Evolutionary conservation across 2,329 filamentous ascomycete genomes (phyloP), one percentile per base, ranked within the genome.

Genomic region (Exserohilum turcica): DNA sequence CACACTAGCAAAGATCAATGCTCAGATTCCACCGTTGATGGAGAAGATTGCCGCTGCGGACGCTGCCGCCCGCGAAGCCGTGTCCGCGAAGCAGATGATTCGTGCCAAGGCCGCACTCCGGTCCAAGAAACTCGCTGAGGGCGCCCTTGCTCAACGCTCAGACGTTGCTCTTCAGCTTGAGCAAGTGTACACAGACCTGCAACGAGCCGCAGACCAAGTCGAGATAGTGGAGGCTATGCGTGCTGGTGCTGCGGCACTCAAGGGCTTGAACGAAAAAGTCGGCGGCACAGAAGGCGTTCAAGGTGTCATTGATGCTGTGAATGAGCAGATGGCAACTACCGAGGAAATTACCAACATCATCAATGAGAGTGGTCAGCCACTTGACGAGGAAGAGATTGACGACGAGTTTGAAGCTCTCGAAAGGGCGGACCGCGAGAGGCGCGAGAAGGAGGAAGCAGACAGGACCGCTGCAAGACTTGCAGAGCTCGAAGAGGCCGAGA

Each of bases 311-410:
- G 89, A 91, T 61, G 81, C 82, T 43, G 76, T 96, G 67, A 83
- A 89, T 46, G 88, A 92, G 63, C 87, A 95, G 76, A 94, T 94
- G 85, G 82, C 78, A 45, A 86, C 57, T 6, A 67, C 66, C 3
- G 92, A 97, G 68, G 93, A 97, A 76, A 84, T 97, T 18, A 85
- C 86, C 24, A 84, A 82, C 49, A 87, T 93, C 35, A 82, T 97
- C 57, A 86, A 86, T 46, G 91, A 94, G 60, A 64, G 67, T 3
- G 65, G 65, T 12, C 50, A 65, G 40, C 59, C 61, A 5, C 67
- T 96, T 28, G 91, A 96, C 71, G 92, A 96, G 68, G 82, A 70
- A 16, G 92, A 95, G 72, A 85, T 97, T 49, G 92, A 97, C 63
- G 89, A 93, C 55, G 93, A 97, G 77, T 81, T 97, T 40, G 88